Evolutionary conservation across 257 asterid genomes (phyloP), one percentile per base, ranked within the genome.

Genomic region (Gentiana dahurica): DNA sequence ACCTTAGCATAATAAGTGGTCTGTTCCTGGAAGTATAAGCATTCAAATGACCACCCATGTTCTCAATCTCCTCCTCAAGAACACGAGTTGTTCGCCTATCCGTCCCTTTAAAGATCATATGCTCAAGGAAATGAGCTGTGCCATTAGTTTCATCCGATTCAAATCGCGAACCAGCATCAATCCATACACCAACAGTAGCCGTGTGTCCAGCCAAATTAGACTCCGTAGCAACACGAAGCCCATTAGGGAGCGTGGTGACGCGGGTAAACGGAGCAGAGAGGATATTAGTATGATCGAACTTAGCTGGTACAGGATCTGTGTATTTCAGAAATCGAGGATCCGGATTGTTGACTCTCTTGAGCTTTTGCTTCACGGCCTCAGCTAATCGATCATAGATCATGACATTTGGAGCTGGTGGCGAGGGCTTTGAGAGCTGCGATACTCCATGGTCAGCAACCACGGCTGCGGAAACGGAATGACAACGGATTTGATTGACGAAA

Each of bases 21-120:
- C 79, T 92, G 98, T 67, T 92, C 98, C 98, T 78, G 34, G 94
- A 81, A 51, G 97, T 92, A 41, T 87, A 91, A 34, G 96, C 98
- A 75, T 91, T 87, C 82, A 85, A 74, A 79, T 87, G 98, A 4
- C 95, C 96, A 1, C 96, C 98, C 85, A 91, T 85, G 67, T 87
- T 83, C 85, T 91, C 98, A 79, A 91, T 81, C 79, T 87, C 95
- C 80, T 92, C 95, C 79, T 92, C 97, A 80, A 92, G 62, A 1
- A 63, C 75, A 65, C 87, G 74, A 37, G 94, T 81, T 1, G 58
- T 64, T 63, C 97, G 73, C 75, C 58, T 81, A 73, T 80, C 79
- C n/a, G 98, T 85, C 32, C 97, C 98, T 81, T 88, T 88, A 60
- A 85, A 85, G 55, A 92, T 92, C 98, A 92, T 88, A 62, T 92